phyloP scores from a whole-genome alignment of 331 rosid genomes.

The Pyrus hybrid region DNA sequence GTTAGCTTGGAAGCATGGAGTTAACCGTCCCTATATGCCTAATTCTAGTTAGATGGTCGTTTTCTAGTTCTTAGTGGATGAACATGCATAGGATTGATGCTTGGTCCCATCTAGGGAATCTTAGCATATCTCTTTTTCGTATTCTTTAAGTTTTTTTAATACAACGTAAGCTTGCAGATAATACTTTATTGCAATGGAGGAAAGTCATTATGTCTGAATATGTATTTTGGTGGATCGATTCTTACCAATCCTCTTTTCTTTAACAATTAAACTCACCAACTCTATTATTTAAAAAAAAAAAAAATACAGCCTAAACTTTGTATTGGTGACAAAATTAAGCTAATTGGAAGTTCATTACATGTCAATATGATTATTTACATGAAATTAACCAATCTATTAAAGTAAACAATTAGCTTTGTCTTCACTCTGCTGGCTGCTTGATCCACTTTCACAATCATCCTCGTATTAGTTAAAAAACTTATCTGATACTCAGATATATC shows the following conservation, averaged over 20 bases:
- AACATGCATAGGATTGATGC: conserved; percentile 1
- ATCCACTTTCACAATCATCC: background rate
- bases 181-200: too few species aligned
- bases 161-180: too few species aligned
- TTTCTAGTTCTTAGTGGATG: background rate
- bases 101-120: background rate
- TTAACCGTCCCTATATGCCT: background rate
- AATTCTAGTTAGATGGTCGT: background rate
- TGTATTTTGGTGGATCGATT: too few species aligned
- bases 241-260: too few species aligned
- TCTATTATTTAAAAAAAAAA: too few species aligned
- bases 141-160: background rate
- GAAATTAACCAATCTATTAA: background rate
- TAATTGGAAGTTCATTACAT: background rate
- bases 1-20: background rate
- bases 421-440: background rate
- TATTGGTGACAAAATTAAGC: background rate
- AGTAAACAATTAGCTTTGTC: background rate
- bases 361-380: background rate
- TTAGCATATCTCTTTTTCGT: background rate
- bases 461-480: background rate
- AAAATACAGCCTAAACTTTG: background rate
- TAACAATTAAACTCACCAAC: too few species aligned
- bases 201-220: too few species aligned
- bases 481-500: background rate